Conservation (phyloP, 495 filamentous ascomycete species). For the Parathielavia appendiculata region DNA sequence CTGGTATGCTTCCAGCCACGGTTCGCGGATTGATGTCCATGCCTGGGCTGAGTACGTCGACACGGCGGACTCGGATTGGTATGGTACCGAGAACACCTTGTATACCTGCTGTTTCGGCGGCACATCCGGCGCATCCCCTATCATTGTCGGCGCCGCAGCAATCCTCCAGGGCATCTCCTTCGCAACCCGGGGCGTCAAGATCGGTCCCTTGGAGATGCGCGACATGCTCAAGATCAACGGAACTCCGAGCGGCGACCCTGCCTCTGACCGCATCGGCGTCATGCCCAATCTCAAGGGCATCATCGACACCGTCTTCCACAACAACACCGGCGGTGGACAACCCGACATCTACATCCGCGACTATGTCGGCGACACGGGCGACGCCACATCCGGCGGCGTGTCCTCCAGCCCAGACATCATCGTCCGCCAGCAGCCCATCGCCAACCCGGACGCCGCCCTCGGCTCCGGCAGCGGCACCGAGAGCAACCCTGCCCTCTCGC, state of each 20-base stretch:
- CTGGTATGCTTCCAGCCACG: conserved; percentile 16
- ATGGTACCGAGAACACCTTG: background rate
- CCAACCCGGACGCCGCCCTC: conserved; percentile 7
- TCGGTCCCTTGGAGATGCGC: conserved; percentile 11
- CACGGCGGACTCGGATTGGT: conserved; percentile 13
- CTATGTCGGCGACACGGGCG: conserved; percentile 7
- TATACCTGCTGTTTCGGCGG: conserved; percentile 19
- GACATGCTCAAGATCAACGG: conserved; percentile 12
- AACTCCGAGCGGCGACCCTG: conserved; percentile 4
- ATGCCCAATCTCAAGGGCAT: conserved; percentile 14
- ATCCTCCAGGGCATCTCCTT: conserved; percentile 19
- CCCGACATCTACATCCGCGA: conserved; percentile 13
- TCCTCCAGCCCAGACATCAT: conserved; percentile 14
- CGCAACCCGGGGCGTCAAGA: conserved; percentile 2
- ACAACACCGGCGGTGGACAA: background rate
- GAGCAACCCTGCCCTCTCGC: conserved; percentile 7
- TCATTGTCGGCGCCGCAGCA: conserved; percentile 18
- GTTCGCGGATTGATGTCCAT: conserved; percentile 20
- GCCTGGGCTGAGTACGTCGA: conserved; percentile 18
- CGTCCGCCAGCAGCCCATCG: conserved; percentile 8
- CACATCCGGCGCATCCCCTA: conserved; percentile 19
- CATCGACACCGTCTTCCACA: conserved; percentile 7
- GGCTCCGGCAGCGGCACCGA: conserved; percentile 4
- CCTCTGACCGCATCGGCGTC: conserved; percentile 12
- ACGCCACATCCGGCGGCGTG: background rate